Conservation (phyloP, 2,329 filamentous ascomycete genomes). For the Capronia epimyces region DNA sequence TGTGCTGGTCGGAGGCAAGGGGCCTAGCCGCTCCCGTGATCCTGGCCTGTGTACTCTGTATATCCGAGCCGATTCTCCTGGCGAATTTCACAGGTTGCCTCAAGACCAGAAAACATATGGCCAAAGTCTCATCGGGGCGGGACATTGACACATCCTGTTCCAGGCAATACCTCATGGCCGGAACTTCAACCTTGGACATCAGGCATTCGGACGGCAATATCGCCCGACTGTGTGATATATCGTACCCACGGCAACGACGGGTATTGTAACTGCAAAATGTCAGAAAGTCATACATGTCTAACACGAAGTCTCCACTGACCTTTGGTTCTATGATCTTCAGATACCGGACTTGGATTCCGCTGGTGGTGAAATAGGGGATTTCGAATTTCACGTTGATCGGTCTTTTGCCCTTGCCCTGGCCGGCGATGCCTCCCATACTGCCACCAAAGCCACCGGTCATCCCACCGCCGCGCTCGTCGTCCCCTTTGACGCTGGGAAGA, state of each 20-base stretch:
- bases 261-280: conserved; percentile 73
- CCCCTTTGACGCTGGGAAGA: conserved; percentile 85
- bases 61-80: too few relatives aligned
- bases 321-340: conserved; percentile 99
- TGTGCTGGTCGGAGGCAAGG: too few relatives aligned
- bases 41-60: too few relatives aligned
- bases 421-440: conserved; percentile 87
- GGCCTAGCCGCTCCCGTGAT: too few relatives aligned
- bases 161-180: too few relatives aligned
- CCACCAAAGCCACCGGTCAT: conserved; percentile 98
- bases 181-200: conserved; percentile 60
- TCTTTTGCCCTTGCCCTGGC: conserved; percentile 77
- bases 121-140: too few relatives aligned
- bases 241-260: conserved; percentile 94
- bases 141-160: too few relatives aligned
- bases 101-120: too few relatives aligned
- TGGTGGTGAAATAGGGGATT: conserved; percentile 99
- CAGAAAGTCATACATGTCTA: conserved; percentile 1
- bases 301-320: conserved; percentile 51
- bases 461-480: conserved; percentile 90
- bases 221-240: conserved; percentile 96
- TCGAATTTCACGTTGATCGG: conserved; percentile 99
- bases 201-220: conserved; percentile 92
- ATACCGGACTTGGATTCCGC: conserved; percentile 96
- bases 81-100: too few relatives aligned